These are phyloP conservation scores for Fusarium sp. DNA, from an alignment of 2,329 filamentous ascomycete species.

Conservation along the genomic window DNA sequence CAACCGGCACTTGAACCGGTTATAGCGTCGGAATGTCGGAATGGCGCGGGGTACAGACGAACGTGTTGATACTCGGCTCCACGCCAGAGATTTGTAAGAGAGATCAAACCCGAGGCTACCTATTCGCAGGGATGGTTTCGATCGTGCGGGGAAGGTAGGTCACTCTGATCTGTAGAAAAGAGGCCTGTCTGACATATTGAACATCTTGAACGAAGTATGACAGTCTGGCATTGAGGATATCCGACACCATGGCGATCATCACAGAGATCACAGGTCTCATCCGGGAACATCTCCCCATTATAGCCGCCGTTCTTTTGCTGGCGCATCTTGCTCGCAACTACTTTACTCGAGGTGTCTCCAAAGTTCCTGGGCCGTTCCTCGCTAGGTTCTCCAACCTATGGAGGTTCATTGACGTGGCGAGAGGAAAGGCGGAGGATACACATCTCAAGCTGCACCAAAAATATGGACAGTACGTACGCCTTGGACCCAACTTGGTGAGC, in stretches of 20 bases:
- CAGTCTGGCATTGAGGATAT: no score
- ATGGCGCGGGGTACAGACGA: neutral
- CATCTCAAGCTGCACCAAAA: neutral
- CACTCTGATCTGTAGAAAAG: neutral
- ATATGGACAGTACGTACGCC: neutral
- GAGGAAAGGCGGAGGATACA: neutral
- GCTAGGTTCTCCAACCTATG: neutral
- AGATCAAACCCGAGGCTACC: neutral
- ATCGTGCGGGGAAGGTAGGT: neutral
- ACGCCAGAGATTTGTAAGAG: neutral
- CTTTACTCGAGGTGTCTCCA: neutral
- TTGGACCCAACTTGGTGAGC: neutral
- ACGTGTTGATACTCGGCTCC: neutral
- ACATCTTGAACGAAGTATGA: neutral
- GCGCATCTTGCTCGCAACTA: neutral
- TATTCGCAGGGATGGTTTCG: neutral
- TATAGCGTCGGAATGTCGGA: neutral
- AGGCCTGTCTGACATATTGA: neutral
- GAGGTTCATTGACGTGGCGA: neutral
- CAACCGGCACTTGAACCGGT: neutral
- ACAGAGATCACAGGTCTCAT: neutral
- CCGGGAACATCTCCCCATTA: neutral
- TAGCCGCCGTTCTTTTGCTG: neutral
- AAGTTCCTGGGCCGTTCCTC: neutral
- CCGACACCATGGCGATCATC: neutral